Base-by-base conservation (phyloP, 1,139 yeast genomes). In the Zygosaccharomyces sapae region DNA sequence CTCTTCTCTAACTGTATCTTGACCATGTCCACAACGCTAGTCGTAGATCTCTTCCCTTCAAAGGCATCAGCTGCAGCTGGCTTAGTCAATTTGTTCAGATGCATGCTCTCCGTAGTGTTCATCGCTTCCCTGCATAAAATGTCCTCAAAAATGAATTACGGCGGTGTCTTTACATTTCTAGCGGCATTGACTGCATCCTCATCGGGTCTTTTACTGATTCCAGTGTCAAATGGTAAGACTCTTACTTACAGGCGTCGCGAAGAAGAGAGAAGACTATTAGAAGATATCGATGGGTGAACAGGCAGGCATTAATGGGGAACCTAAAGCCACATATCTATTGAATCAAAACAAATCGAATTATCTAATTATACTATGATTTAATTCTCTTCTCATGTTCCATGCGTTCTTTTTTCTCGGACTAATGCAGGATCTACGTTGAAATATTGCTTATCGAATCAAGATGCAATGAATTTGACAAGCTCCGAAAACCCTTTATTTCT, bases 91-190 rank as follows among this genome's bases (percentile, higher is more conserved):
- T 65, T 81, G 12, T 68, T 77, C 5, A 66, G 87, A 49, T 81
- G 89, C 54, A 66, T 77, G 30, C 57, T 72, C 45, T 75, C 80
- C 43, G 87, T 88, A 0, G 71, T 75, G 0, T 79, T 81, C 37
- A 70, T 81, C 20, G 85, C 83, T 0, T 78, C 74, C 4, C 70
- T 81, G 19, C 73, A 76, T 31, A 68, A 63, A 42, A 81, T 83
- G 86, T 70, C 73, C 34, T 48, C 47, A 1, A 44, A 65, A 0
- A 66, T 83, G 72, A 72, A 74, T 0, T 57, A 75, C 3, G 88
- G 88, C 1, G 85, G 86, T 0, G 75, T 82, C 0, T 80, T 78
- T 56, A 75, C 83, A 0, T 66, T 81, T 13, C 66, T 80, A 72
- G 72, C 75, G 3, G 79, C 72, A 0, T 43, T 79, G 1, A 57